Evolutionary conservation across 257 asterid species (phyloP).

Genomic region (Solanum peruvianum): DNA sequence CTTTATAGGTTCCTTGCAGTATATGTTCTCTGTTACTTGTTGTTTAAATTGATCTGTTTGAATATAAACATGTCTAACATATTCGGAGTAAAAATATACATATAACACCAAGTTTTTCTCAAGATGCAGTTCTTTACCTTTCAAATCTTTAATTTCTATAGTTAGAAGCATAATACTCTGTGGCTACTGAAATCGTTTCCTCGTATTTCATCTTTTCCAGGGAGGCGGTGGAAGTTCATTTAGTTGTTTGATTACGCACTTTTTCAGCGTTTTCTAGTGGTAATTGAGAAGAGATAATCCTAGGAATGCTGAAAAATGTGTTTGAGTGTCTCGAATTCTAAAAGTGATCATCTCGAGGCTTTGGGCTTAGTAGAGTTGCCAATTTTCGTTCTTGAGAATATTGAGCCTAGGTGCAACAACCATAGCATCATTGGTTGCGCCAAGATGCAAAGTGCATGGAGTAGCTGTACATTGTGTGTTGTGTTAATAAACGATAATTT

Average conservation of each 20-base stretch:
- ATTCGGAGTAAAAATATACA: not conserved
- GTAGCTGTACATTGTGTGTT: not conserved
- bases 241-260: not conserved
- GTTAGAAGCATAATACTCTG: not conserved
- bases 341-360: slow-evolving; percentile 5
- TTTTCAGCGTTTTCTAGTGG: not conserved
- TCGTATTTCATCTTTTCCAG: not conserved
- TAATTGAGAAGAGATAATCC: slow-evolving; percentile 4
- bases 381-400: slow-evolving; percentile 13
- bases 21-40: not conserved
- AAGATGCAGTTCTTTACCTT: not conserved
- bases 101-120: not conserved
- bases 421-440: not conserved
- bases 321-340: slow-evolving; percentile 6
- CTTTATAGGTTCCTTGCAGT: not conserved
- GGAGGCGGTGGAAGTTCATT: not conserved
- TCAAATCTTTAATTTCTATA: not conserved
- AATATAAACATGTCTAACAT: not conserved
- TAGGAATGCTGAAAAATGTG: slow-evolving; percentile 38
- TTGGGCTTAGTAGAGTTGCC: slow-evolving; percentile 7
- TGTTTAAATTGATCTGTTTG: not conserved
- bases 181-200: not conserved
- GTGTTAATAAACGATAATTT: slow-evolving; percentile 1
- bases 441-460: slow-evolving; percentile 2
- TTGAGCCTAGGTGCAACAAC: slow-evolving; percentile 3